phyloP scores from a whole-genome alignment of 345 rosid species.

The Syzygium grande region DNA sequence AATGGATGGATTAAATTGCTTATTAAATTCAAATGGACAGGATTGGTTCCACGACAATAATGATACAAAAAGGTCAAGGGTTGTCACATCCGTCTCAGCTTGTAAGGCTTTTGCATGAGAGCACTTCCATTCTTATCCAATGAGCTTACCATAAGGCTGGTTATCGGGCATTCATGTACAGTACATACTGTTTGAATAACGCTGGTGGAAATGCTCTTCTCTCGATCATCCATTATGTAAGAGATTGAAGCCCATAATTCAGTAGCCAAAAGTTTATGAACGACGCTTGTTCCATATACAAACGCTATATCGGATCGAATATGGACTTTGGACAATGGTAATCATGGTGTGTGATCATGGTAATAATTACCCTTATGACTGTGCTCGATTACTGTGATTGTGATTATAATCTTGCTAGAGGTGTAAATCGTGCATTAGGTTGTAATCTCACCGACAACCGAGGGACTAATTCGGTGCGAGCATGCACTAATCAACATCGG shows the following conservation, averaged over 20 bases:
- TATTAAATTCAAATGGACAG: not conserved
- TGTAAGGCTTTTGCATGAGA: not conserved
- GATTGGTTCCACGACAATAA: not conserved
- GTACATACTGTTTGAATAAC: not conserved
- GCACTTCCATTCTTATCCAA: not conserved
- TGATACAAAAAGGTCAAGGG: not conserved
- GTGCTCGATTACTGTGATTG: not conserved
- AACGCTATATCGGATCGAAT: not conserved
- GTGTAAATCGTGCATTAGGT: not conserved
- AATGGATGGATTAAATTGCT: not conserved
- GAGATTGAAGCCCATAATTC: not conserved
- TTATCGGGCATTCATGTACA: not conserved
- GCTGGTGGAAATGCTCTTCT: not conserved
- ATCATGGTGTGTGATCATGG: not conserved
- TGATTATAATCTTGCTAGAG: not conserved
- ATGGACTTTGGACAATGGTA: not conserved
- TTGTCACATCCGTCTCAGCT: not conserved
- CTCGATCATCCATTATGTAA: not conserved
- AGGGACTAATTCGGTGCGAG: not conserved
- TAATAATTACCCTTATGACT: not conserved
- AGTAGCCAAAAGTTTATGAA: not conserved
- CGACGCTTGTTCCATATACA: not conserved
- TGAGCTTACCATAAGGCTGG: not conserved
- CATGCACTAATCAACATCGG: not conserved
- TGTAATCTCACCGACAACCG: not conserved